Evolutionary conservation across 1,284 basidiomycete genomes (phyloP).

Genomic region (Hymenochaete sp.): DNA sequence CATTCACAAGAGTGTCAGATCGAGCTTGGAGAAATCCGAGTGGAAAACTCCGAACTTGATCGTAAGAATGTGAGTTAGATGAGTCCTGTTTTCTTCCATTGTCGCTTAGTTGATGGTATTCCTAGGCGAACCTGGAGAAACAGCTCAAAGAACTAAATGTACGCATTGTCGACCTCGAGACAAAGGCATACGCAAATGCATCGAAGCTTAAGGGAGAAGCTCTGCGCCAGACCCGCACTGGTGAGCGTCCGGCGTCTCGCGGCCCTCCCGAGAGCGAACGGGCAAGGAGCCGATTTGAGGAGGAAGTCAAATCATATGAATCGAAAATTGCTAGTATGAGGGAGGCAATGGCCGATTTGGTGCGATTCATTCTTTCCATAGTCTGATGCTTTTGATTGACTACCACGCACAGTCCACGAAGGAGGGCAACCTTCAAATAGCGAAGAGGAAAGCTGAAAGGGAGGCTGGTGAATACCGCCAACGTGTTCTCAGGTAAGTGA

Average conservation of each 20-base stretch:
- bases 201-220: conserved; percentile 51
- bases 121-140: conserved; percentile 71
- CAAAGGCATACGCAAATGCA: conserved; percentile 57
- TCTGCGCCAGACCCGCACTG: conserved; percentile 38
- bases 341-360: conserved; percentile 50
- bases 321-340: conserved; percentile 48
- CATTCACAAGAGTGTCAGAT: conserved; percentile 68
- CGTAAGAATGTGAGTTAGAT: conserved; percentile 56
- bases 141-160: conserved; percentile 76
- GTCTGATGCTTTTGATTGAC: conserved; percentile 5
- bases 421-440: conserved; percentile 56
- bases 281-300: conserved; percentile 50
- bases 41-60: conserved; percentile 73
- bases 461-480: conserved; percentile 68
- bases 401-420: conserved; percentile 50
- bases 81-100: conserved; percentile 5
- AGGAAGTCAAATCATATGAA: conserved; percentile 54
- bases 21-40: conserved; percentile 64
- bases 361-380: conserved; percentile 25
- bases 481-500: conserved; percentile 53
- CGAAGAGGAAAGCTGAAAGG: conserved; percentile 66
- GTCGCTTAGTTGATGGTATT: conserved; percentile 3
- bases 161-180: conserved; percentile 74
- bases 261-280: conserved; percentile 52
- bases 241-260: conserved; percentile 47